Percentiles rank a stretch among this genome's conserved stretches.
Evolutionary conservation across 495 filamentous ascomycete species (phyloP).

Genomic region (Hypoxylon cercidicola): DNA sequence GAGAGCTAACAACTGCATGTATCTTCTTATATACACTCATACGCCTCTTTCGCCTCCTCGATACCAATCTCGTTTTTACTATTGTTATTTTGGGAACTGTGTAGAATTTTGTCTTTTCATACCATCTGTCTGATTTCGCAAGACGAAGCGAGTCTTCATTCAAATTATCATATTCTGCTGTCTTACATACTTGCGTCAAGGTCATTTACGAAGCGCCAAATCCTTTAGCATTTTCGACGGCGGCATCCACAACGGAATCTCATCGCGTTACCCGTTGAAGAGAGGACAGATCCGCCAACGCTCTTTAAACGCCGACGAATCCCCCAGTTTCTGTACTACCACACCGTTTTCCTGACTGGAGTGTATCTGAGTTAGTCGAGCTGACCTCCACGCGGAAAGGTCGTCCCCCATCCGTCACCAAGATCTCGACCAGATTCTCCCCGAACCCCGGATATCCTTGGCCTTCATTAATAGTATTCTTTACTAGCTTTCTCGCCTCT

Average conservation of each 20-base stretch:
- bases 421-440: slow-evolving; percentile 21
- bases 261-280: slow-evolving; percentile 12
- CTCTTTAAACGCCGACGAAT: slow-evolving; percentile 30
- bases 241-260: slow-evolving; percentile 16
- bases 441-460: slow-evolving; percentile 24
- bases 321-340: slow-evolving; percentile 40
- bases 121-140: slow-evolving; percentile 23
- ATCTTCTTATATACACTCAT: slow-evolving; percentile 47
- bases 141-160: slow-evolving; percentile 17
- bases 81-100: slow-evolving; percentile 13
- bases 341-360: slow-evolving; percentile 32
- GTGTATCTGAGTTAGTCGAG: slow-evolving; percentile 27
- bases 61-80: slow-evolving; percentile 35
- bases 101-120: slow-evolving; percentile 22
- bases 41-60: slow-evolving; percentile 38
- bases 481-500: slow-evolving; percentile 1
- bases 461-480: slow-evolving; percentile 27
- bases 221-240: slow-evolving; percentile 19
- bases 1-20: slow-evolving; percentile 42
- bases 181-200: slow-evolving; percentile 2
- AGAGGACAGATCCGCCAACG: slow-evolving; percentile 21
- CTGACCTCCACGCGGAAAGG: slow-evolving; percentile 32
- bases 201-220: slow-evolving; percentile 6
- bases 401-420: slow-evolving; percentile 33
- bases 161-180: slow-evolving; percentile 19